Base-by-base conservation (phyloP, 1,139 yeast genomes). In the Pichia cactophila region DNA sequence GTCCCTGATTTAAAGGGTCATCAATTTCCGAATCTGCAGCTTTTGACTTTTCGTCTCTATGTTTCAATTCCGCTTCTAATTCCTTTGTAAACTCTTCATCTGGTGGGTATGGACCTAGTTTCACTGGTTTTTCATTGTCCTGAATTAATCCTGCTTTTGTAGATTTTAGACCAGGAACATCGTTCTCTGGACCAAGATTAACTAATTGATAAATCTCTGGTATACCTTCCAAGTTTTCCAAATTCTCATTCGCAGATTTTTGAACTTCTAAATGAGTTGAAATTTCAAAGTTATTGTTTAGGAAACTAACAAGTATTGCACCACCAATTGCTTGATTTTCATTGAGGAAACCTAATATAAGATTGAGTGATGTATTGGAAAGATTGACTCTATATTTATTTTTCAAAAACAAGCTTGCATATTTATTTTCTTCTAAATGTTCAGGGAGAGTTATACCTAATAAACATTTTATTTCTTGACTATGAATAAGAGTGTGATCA, bases 261-360 rank as follows among this genome's bases (percentile, higher is more conserved):
- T 73, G 58, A 63, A 75, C 57, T 64, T 73, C 70, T 59, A 72
- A 70, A 42, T 77, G 72, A 9, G 78, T 73, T 20, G 78, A 74
- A 20, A 95, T 85, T 52, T 86, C 83, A 58, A 94, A 74, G 63
- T 88, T 82, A 67, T 89, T 92, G 68, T 92, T 92, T 55, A 94
- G 82, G 48, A 89, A 77, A 57, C 96, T 74, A 50, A 92, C 87
- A 50, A 90, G 73, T 43, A 90, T 77, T 3, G 94, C 85, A 4
- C 98, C 98, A 38, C 97, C 97, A 48, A 83, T 83, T 9, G 87
- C 86, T 67, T 89, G 97, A 62, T 88, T 87, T 62, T 92, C 97
- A 64, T 88, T 95, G 51, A 94, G 69, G 59, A 89, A 92, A 64
- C 87, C 87, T 47, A 94, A 72, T 57, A 92, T 74, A 57, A 92